phyloP scores from a whole-genome alignment of 805 yeast genomes.

The Lipomyces mesembrius region DNA sequence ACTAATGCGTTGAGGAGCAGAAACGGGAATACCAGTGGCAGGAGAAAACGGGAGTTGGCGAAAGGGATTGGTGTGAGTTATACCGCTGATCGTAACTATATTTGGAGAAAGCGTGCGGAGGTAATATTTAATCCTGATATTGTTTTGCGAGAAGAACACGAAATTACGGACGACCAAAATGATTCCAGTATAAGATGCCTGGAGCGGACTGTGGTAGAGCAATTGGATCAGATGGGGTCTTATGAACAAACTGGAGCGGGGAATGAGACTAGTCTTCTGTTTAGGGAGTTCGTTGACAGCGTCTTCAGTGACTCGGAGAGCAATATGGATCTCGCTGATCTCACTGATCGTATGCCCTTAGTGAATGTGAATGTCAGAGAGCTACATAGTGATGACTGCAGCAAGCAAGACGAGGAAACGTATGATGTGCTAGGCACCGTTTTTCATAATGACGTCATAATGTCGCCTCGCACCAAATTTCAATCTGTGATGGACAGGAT shows the following conservation, averaged over 20 bases:
- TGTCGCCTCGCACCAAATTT: not conserved
- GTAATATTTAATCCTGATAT: conserved; percentile 20
- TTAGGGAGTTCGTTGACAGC: not conserved
- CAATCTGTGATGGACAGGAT: not conserved
- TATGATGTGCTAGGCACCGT: not conserved
- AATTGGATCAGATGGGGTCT: not conserved
- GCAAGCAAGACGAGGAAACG: not conserved
- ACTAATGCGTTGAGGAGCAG: not conserved
- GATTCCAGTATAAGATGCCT: not conserved
- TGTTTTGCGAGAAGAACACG: conserved; percentile 1
- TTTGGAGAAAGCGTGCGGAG: conserved; percentile 32
- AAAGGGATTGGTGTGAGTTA: conserved; percentile 16
- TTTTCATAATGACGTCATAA: not conserved
- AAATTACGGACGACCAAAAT: not conserved
- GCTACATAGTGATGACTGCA: not conserved
- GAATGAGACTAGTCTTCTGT: not conserved
- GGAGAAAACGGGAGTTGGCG: conserved; percentile 10
- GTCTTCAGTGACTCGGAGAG: not conserved
- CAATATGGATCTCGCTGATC: not conserved
- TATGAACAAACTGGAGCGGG: not conserved
- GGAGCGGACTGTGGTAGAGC: not conserved
- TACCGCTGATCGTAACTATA: conserved; percentile 28
- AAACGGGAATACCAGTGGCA: not conserved
- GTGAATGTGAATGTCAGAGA: conserved; percentile 2
- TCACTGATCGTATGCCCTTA: not conserved